Base-by-base conservation (phyloP, 129 eudicot species). In the Scalesia atractyloides region DNA sequence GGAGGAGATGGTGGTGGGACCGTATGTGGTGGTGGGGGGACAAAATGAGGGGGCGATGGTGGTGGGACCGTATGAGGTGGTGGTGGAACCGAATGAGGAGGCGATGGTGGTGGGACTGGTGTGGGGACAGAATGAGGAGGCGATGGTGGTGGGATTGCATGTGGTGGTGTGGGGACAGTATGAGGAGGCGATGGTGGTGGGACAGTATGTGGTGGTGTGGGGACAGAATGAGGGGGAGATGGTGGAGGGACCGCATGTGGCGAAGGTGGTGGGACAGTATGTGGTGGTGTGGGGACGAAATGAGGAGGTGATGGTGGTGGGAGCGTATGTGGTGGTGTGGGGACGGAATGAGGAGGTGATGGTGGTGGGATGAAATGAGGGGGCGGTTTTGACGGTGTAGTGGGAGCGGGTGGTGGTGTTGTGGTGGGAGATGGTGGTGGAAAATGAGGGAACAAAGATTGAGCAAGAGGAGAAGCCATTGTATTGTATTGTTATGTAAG, bases 121-220 rank as follows among this genome's bases (percentile, higher is more conserved):
- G 39, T 84, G 16, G 78, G 68, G 39, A 58, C 30, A 6, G 2
- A 18, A 54, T 54, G 33, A 17, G 64, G 8, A 8, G 64, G 64
- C 2, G 64, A 8, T 0, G 58, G 73, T 76, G 86, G 84, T 47
- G 81, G 79, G 26, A 70, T 5, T 0, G 8, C n/a, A 13, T 73
- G 47, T 83, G 77, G 85, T 53, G 59, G 84, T 72, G 39, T 84
- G 16, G 78, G 68, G 39, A 58, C 30, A 6, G 2, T 7, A 54
- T 54, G 33, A 17, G 64, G 8, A 8, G 64, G 64, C 2, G 64
- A 8, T 0, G 58, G 64, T 12, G 39, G 36, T 24, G 39, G 12
- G 64, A 24, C 14, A 0, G 17, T 0, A 5, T 58, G 64, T 24
- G 63, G 16, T 9, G 63, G 75, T 0, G 74, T 77, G n/a, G 71